phyloP scores from a whole-genome alignment of 2,329 filamentous ascomycete genomes.

The Blastomyces emzantsi region DNA sequence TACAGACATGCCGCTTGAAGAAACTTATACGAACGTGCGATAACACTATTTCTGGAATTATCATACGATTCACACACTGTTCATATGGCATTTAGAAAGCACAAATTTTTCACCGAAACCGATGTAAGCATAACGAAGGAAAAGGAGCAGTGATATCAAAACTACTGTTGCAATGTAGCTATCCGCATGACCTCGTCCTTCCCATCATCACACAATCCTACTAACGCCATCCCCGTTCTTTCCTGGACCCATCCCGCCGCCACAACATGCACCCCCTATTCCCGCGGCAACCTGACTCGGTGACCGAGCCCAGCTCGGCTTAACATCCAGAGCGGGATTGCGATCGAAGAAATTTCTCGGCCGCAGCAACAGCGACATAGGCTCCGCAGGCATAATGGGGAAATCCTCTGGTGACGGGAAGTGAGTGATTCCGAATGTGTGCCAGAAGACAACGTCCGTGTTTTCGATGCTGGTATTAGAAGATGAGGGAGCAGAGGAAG shows the following conservation, averaged over 20 bases:
- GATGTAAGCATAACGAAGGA: not conserved
- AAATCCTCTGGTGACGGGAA: conserved; percentile 87
- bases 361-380: conserved; percentile 69
- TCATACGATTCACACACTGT: not conserved
- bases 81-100: not conserved
- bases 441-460: conserved; percentile 83
- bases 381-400: conserved; percentile 82
- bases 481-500: conserved; percentile 44
- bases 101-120: not conserved
- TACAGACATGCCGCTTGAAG: no score
- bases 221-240: conserved; percentile 34
- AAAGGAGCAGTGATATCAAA: not conserved
- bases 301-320: conserved; percentile 62
- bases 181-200: not conserved
- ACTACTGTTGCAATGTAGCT: not conserved
- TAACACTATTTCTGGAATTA: not conserved
- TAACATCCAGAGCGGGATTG: conserved; percentile 74
- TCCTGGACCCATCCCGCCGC: conserved; percentile 9
- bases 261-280: conserved; percentile 26
- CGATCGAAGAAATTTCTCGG: conserved; percentile 74
- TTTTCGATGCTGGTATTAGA: conserved; percentile 65
- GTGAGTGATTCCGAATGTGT: conserved; percentile 85
- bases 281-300: conserved; percentile 56
- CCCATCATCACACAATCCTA: conserved; percentile 22
- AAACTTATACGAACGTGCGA: not conserved